phyloP scores from a whole-genome alignment of 768 basidiomycete species.

The Podaxis sp. region DNA sequence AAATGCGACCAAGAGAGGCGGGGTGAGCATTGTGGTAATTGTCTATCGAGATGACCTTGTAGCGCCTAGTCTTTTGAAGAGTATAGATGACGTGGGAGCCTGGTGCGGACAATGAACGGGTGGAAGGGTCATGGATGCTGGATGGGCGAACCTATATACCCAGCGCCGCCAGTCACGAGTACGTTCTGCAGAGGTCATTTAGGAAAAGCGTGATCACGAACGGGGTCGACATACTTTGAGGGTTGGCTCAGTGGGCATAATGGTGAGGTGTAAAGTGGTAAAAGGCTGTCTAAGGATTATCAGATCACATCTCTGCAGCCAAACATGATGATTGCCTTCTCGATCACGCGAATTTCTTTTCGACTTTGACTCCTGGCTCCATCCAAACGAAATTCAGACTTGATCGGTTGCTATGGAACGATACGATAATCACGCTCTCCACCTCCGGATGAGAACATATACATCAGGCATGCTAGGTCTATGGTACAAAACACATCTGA shows the following conservation, averaged over 20 bases:
- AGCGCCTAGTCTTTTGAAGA: conserved; percentile 82
- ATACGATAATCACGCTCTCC: background rate
- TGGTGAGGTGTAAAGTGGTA: conserved; percentile 7
- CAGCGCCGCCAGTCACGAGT: conserved; percentile 68
- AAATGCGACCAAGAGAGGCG: conserved; percentile 69
- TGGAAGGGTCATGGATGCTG: background rate
- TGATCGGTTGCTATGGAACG: background rate
- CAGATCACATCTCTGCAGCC: conserved; percentile 22
- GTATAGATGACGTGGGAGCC: conserved; percentile 93
- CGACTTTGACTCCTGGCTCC: background rate
- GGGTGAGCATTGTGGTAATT: conserved; percentile 93
- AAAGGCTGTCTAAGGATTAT: conserved; percentile 19
- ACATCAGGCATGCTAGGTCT: background rate
- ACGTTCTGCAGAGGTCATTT: conserved; percentile 36
- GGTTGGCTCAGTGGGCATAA: conserved; percentile 22
- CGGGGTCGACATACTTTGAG: conserved; percentile 46
- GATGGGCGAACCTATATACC: conserved; percentile 73
- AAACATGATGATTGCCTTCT: conserved; percentile 5
- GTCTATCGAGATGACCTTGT: conserved; percentile 93
- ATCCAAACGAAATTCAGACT: background rate
- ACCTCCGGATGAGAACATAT: background rate
- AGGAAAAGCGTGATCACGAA: conserved; percentile 18
- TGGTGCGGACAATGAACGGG: conserved; percentile 29
- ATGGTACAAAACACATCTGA: background rate
- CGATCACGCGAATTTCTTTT: conserved; percentile 23